Evolutionary conservation across 2,329 filamentous ascomycete genomes (phyloP).

Genomic region (Boeremia lycopersici): DNA sequence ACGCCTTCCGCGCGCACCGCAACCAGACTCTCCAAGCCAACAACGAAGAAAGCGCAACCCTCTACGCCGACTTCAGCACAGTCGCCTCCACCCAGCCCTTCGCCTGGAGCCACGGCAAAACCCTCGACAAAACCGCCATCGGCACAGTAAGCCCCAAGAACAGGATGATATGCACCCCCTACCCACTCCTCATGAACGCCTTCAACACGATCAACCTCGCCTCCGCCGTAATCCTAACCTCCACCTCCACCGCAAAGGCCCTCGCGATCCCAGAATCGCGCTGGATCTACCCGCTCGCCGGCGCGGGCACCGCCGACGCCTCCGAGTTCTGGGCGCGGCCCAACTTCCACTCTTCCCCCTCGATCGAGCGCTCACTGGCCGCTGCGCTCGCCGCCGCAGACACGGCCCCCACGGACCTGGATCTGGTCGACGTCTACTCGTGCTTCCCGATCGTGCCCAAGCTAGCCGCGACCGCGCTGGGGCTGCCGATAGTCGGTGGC

Average conservation of each 20-base stretch:
- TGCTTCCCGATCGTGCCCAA: slow-evolving; percentile 75
- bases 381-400: slow-evolving; percentile 57
- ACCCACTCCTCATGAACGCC: slow-evolving; percentile 72
- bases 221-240: slow-evolving; percentile 65
- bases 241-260: slow-evolving; percentile 58
- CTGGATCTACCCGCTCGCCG: slow-evolving; percentile 70
- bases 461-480: slow-evolving; percentile 65
- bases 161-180: slow-evolving; percentile 71
- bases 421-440: slow-evolving; percentile 69
- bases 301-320: slow-evolving; percentile 66
- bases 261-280: slow-evolving; percentile 61
- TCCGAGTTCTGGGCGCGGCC: slow-evolving; percentile 67
- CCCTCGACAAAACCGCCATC: slow-evolving; percentile 59
- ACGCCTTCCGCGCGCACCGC: slow-evolving; percentile 63
- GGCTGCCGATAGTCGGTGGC: slow-evolving; percentile 53
- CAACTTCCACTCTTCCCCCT: slow-evolving; percentile 63
- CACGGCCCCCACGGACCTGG: slow-evolving; percentile 59
- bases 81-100: slow-evolving; percentile 60
- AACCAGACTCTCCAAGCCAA: slow-evolving; percentile 62
- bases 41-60: slow-evolving; percentile 61
- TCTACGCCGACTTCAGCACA: slow-evolving; percentile 67
- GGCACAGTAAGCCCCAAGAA: slow-evolving; percentile 62
- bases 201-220: slow-evolving; percentile 73
- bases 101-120: slow-evolving; percentile 64
- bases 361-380: slow-evolving; percentile 64